These are phyloP conservation scores for Dactylis glomerata DNA, from an alignment of 176 grass and related monocot genomes.

Conservation along the genomic window DNA sequence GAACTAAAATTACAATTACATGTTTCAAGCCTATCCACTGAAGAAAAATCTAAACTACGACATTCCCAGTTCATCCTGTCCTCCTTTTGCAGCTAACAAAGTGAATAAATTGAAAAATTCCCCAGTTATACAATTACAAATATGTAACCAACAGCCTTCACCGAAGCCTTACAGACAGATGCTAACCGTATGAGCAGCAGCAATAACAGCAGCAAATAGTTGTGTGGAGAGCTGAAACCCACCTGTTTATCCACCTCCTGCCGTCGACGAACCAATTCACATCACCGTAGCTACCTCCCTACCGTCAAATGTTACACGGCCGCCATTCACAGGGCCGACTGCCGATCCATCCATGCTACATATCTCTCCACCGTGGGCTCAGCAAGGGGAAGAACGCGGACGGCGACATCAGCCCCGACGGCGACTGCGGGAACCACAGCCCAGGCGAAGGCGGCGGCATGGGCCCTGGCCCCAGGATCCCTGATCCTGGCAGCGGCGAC, in stretches of 20 bases:
- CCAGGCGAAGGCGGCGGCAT: slow-evolving; percentile 49
- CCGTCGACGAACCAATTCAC: not conserved
- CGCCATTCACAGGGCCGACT: not conserved
- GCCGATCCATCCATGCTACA: slow-evolving; percentile 26
- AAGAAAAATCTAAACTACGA: slow-evolving; percentile 50
- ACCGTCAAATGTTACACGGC: slow-evolving; percentile 46
- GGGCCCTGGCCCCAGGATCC: slow-evolving; percentile 64
- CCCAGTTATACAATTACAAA: slow-evolving; percentile 51
- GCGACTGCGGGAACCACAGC: slow-evolving; percentile 65
- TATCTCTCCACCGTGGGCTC: slow-evolving; percentile 79
- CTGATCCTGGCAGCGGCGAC: slow-evolving; percentile 56
- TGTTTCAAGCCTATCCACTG: slow-evolving; percentile 37
- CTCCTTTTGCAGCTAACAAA: slow-evolving; percentile 32
- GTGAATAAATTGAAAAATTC: slow-evolving; percentile 48
- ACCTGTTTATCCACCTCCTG: slow-evolving; percentile 33
- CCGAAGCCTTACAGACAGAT: slow-evolving; percentile 18
- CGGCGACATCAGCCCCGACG: slow-evolving; percentile 66
- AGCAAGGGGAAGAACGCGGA: slow-evolving; percentile 62
- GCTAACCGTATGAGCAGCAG: slow-evolving; percentile 31
- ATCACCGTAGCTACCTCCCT: slow-evolving; percentile 39
- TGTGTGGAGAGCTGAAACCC: slow-evolving; percentile 40
- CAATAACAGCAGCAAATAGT: slow-evolving; percentile 37
- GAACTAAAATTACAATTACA: slow-evolving; percentile 52
- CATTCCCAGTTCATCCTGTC: slow-evolving; percentile 18
- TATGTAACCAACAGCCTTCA: slow-evolving; percentile 40